Conservation (phyloP, 768 basidiomycete species). For the Kondoa malvinella region DNA sequence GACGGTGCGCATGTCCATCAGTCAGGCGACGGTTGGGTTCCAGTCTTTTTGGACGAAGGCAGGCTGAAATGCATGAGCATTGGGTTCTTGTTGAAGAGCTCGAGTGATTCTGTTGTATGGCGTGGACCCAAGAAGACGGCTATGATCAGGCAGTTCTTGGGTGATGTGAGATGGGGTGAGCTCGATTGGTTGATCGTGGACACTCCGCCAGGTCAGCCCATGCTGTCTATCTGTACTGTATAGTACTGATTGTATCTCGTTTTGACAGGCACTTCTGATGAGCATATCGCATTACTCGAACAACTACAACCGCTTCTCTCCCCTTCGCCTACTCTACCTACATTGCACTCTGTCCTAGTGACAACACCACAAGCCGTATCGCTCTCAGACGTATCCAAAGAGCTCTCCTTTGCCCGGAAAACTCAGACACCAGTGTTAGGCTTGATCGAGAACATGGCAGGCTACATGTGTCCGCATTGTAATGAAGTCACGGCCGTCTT, state of each 20-base stretch:
- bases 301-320: conserved; percentile 58
- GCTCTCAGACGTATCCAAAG: conserved; percentile 85
- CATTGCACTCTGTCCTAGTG: conserved; percentile 71
- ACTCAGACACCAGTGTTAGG: conserved; percentile 75
- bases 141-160: conserved; percentile 89
- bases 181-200: conserved; percentile 84
- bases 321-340: conserved; percentile 31
- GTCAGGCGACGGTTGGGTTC: conserved; percentile 96
- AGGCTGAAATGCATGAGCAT: conserved; percentile 90
- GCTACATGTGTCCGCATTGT: conserved; percentile 93
- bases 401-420: conserved; percentile 80
- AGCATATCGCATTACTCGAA: conserved; percentile 86
- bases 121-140: conserved; percentile 96
- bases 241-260: conserved; percentile 10
- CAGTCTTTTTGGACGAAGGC: conserved; percentile 58
- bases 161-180: conserved; percentile 87
- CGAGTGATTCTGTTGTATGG: conserved; percentile 91
- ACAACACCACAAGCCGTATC: conserved; percentile 97
- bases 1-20: conserved; percentile 75
- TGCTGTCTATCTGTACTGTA: not conserved
- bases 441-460: conserved; percentile 95
- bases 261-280: conserved; percentile 83
- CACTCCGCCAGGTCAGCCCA: conserved; percentile 73
- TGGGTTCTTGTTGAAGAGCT: conserved; percentile 77
- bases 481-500: conserved; percentile 89